Conservation (phyloP, 371 early-diverging fungal genomes). For the Mucor irregularis region DNA sequence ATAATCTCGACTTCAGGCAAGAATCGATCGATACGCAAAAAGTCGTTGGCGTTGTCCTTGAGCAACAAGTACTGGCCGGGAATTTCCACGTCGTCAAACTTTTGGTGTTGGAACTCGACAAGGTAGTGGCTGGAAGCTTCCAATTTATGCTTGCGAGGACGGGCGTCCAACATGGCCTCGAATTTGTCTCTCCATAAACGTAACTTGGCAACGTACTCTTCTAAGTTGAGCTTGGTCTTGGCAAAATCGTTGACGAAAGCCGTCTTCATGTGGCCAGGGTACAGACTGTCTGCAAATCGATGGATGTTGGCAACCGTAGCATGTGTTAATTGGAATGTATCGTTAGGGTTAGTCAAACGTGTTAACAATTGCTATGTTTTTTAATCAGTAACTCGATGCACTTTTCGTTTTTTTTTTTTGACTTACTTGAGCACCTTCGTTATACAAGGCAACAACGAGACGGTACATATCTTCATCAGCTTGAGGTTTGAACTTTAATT, state of each 20-base stretch:
- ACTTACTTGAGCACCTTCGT: constrained; percentile 84
- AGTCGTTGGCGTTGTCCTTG: constrained; percentile 86
- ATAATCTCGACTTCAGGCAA: constrained; percentile 84
- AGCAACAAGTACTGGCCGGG: constrained; percentile 94
- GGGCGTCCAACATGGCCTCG: constrained; percentile 79
- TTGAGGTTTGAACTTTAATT: constrained; percentile 87
- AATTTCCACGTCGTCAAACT: constrained; percentile 96
- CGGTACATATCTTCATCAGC: constrained; percentile 97
- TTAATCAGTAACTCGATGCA: too few relatives aligned
- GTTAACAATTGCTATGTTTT: constrained; percentile 64
- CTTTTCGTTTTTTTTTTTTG: too few relatives aligned
- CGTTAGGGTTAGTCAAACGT: constrained; percentile 66
- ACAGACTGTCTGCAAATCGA: constrained; percentile 83
- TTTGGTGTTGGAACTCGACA: constrained; percentile 96
- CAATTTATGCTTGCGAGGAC: constrained; percentile 80
- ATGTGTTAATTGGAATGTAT: constrained; percentile 65
- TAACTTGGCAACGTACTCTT: constrained; percentile 80
- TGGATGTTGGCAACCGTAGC: constrained; percentile 82
- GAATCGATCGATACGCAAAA: constrained; percentile 93
- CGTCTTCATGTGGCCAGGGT: constrained; percentile 73
- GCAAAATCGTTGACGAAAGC: constrained; percentile 92
- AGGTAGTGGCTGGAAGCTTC: constrained; percentile 89
- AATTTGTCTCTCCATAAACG: constrained; percentile 89
- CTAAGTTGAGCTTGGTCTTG: constrained; percentile 71
- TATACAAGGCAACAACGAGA: constrained; percentile 84